Evolutionary conservation across 805 yeast species (phyloP), one percentile per base, ranked within the genome.

Genomic region (Ascoidea rubescens): DNA sequence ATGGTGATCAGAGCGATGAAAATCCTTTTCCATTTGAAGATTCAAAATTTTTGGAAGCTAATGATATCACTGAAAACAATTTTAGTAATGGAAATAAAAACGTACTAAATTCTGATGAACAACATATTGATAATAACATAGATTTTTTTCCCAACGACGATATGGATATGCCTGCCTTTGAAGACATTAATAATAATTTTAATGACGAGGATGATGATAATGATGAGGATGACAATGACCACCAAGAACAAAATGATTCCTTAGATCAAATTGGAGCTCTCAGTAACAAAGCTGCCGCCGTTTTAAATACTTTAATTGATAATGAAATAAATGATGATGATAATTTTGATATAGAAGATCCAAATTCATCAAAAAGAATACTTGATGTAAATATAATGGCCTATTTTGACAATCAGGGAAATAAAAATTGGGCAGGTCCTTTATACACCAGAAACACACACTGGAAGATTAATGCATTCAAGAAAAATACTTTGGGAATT

Each of bases 361-460:
- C 52, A 17, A 56, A 53, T 16, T 42, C 52, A 4, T 55, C 64
- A 43, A 62, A 62, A 5, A 61, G 63, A 46, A 62, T 70, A 16
- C 66, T 78, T 56, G 87, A 81, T 58, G 73, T 72, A 49, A 87
- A 82, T 59, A 67, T 87, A 46, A 79, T 87, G 77, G 84, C 89
- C 2, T 84, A 87, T 62, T 88, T 88, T 65, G 96, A 89, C 62
- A 80, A 79, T 51, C 77, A 73, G 53, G 64, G 64, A 48, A 43
- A 43, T 46, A 68, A 72, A 37, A 84, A 80, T 62, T 90, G 97
- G 96, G 77, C 95, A 32, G 97, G 97, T 6, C 85, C 91, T 12
- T 91, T 21, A 21, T 21, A 21, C 28, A 21, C 28, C 28, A 21
- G 28, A 21, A 21, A 21, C 28, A 21, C 87, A 57, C 95, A 87